A percentile compares a stretch with the other conserved stretches of the same genome.
Conservation (phyloP, 805 yeast genomes). For the Babjeviella inositovora region DNA sequence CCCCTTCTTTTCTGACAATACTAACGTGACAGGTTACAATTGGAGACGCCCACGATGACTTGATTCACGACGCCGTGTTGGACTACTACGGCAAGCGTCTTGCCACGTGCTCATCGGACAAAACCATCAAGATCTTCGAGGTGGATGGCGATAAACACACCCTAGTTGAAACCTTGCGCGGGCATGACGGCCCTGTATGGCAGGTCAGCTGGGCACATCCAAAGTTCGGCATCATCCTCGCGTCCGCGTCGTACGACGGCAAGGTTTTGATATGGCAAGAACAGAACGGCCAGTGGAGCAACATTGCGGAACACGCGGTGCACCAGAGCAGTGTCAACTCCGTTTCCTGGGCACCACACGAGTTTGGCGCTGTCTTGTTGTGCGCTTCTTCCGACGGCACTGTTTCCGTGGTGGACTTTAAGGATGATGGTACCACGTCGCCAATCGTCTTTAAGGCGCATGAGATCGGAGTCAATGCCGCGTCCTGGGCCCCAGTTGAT, state of each 20-base stretch:
- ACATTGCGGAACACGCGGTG: slow-evolving; percentile 70
- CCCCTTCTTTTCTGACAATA: too few relatives aligned
- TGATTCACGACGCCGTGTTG: slow-evolving; percentile 91
- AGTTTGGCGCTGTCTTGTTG: slow-evolving; percentile 80
- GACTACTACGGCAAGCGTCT: slow-evolving; percentile 93
- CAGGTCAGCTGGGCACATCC: slow-evolving; percentile 99
- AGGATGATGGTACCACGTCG: slow-evolving; percentile 71
- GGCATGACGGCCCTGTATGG: slow-evolving; percentile 99
- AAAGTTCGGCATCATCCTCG: slow-evolving; percentile 87
- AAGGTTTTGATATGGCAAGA: slow-evolving; percentile 91
- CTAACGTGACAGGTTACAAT: slow-evolving; percentile 79
- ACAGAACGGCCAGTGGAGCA: slow-evolving; percentile 77
- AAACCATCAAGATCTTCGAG: slow-evolving; percentile 87
- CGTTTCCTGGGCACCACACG: slow-evolving; percentile 95
- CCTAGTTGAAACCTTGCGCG: slow-evolving; percentile 70
- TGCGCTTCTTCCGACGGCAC: slow-evolving; percentile 91
- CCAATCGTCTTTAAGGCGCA: slow-evolving; percentile 64
- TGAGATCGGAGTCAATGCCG: slow-evolving; percentile 86
- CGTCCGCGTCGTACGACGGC: slow-evolving; percentile 93
- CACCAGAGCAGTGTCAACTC: slow-evolving; percentile 94
- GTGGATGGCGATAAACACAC: slow-evolving; percentile 75
- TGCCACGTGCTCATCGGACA: slow-evolving; percentile 94
- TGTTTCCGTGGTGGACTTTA: slow-evolving; percentile 80
- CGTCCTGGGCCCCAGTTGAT: slow-evolving; percentile 77
- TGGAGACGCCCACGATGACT: slow-evolving; percentile 81